Evolutionary conservation across 2,329 filamentous ascomycete genomes (phyloP).

Genomic region (Trichophyton schoenleinii): DNA sequence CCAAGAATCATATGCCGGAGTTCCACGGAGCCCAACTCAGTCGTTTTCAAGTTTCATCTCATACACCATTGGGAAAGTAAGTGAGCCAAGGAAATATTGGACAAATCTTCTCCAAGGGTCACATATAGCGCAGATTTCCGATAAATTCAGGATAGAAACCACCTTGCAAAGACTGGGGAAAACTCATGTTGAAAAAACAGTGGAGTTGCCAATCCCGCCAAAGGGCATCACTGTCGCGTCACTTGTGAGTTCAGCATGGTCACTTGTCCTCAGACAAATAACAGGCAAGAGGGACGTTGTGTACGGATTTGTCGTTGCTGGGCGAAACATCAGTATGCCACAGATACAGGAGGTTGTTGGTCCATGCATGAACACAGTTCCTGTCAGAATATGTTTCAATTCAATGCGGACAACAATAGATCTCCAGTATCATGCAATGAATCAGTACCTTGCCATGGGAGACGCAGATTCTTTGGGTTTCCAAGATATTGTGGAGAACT

Average conservation of each 20-base stretch:
- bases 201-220: constrained; percentile 16
- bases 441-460: constrained; percentile 28
- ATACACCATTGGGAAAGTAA: constrained; percentile 1
- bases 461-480: constrained; percentile 3
- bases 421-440: constrained; percentile 37
- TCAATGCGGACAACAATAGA: constrained; percentile 33
- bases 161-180: background rate
- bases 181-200: background rate
- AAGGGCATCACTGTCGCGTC: constrained; percentile 45
- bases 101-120: constrained; percentile 4
- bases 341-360: constrained; percentile 42
- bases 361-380: constrained; percentile 50
- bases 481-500: constrained; percentile 4
- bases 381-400: constrained; percentile 42
- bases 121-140: background rate
- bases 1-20: constrained; percentile 34
- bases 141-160: constrained; percentile 20
- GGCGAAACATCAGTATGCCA: constrained; percentile 42
- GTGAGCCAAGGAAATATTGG: constrained; percentile 7
- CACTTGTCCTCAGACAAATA: constrained; percentile 41
- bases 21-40: constrained; percentile 15
- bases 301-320: constrained; percentile 49
- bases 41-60: constrained; percentile 2
- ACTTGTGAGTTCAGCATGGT: constrained; percentile 48
- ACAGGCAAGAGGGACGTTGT: constrained; percentile 39